These are phyloP conservation scores for Chaetomiaceae sp. DNA, from an alignment of 2,329 filamentous ascomycete genomes.

Conservation along the genomic window DNA sequence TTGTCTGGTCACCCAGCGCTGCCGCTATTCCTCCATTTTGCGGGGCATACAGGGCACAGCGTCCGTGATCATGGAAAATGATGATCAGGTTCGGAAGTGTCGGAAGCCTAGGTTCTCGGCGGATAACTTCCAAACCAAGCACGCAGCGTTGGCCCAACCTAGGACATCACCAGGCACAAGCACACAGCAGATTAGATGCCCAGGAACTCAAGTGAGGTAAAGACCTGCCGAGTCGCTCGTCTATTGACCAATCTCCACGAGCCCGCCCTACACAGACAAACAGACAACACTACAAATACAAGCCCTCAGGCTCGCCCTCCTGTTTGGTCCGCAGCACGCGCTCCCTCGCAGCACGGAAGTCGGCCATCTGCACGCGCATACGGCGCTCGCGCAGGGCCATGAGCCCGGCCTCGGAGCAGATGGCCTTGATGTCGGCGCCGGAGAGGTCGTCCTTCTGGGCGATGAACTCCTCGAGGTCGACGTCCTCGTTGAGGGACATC, in stretches of 20 bases:
- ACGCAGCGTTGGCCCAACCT: too few relatives aligned
- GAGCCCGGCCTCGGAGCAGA: constrained; percentile 93
- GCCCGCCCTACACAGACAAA: constrained; percentile 16
- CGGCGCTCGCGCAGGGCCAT: constrained; percentile 89
- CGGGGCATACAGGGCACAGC: too few relatives aligned
- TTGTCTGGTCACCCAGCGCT: too few relatives aligned
- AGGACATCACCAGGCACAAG: too few relatives aligned
- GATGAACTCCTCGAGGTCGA: constrained; percentile 98
- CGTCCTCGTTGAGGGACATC: constrained; percentile 93
- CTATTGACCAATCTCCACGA: background rate
- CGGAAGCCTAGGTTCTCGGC: too few relatives aligned
- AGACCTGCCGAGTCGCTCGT: too few relatives aligned
- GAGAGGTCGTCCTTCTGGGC: constrained; percentile 96
- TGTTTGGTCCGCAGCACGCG: constrained; percentile 97
- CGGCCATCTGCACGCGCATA: constrained; percentile 98
- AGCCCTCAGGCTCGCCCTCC: constrained; percentile 93
- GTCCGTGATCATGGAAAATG: too few relatives aligned
- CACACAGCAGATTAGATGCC: too few relatives aligned
- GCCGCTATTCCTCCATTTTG: too few relatives aligned
- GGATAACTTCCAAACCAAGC: too few relatives aligned
- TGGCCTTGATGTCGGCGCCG: constrained; percentile 97
- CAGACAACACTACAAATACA: constrained; percentile 73
- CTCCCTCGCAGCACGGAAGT: constrained; percentile 89
- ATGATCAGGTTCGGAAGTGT: too few relatives aligned
- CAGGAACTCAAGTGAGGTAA: too few relatives aligned